Conservation (phyloP, 495 filamentous ascomycete genomes). For the Recurvomyces mirabilis region DNA sequence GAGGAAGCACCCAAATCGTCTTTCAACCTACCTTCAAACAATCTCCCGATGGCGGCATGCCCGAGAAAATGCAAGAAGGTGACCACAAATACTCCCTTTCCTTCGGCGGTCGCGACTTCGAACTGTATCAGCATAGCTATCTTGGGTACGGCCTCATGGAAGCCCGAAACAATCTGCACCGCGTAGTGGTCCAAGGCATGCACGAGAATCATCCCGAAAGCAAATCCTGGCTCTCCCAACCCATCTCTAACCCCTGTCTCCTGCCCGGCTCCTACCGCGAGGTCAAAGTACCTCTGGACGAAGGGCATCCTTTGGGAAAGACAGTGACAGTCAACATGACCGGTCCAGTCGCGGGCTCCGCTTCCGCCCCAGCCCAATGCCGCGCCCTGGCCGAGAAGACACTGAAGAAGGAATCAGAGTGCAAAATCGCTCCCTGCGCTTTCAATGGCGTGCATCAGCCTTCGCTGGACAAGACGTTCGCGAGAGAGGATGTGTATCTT, state of each 20-base stretch:
- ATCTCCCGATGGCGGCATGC: conserved; percentile 65
- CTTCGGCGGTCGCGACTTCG: conserved; percentile 82
- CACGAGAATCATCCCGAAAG: conserved; percentile 40
- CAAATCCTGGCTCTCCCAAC: conserved; percentile 45
- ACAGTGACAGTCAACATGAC: conserved; percentile 67
- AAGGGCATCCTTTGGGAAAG: conserved; percentile 49
- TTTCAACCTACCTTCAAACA: conserved; percentile 89
- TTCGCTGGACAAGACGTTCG: conserved; percentile 81
- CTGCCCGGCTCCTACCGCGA: conserved; percentile 60
- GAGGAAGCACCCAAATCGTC: conserved; percentile 94
- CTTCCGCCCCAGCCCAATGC: conserved; percentile 56
- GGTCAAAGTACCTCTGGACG: conserved; percentile 55
- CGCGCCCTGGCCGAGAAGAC: conserved; percentile 82
- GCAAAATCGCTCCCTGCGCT: conserved; percentile 78
- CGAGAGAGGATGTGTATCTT: conserved; percentile 84
- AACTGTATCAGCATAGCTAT: conserved; percentile 97
- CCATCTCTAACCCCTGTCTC: conserved; percentile 83
- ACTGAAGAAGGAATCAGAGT: conserved; percentile 73
- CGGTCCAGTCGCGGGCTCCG: conserved; percentile 57
- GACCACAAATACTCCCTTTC: conserved; percentile 93
- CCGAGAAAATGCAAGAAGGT: conserved; percentile 70
- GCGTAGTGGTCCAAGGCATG: conserved; percentile 50
- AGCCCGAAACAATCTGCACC: conserved; percentile 76
- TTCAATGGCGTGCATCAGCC: conserved; percentile 97
- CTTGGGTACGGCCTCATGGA: conserved; percentile 95